Conservation (phyloP, 352 stramenopile species). For the Pythium guiyangense region DNA sequence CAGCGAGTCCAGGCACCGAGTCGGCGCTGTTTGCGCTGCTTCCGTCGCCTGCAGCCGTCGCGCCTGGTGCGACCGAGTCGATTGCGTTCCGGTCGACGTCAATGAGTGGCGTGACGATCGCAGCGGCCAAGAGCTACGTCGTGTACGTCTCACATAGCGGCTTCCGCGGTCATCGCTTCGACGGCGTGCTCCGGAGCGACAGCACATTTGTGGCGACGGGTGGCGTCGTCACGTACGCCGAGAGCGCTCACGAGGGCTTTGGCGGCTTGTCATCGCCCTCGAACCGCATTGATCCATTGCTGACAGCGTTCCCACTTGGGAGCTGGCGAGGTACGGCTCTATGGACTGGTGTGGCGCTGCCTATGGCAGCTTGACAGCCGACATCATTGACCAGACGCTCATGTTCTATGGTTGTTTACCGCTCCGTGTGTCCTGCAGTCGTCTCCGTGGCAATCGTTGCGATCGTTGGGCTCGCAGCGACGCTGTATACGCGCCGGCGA, state of each 20-base stretch:
- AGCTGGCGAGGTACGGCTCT: slow-evolving; percentile 46
- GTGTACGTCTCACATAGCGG: slow-evolving; percentile 69
- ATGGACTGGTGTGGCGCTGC: too few species aligned
- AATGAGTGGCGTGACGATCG: slow-evolving; percentile 14
- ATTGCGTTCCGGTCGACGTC: slow-evolving; percentile 31
- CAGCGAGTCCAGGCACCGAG: not conserved
- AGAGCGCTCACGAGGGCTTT: slow-evolving; percentile 24
- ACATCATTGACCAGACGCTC: not conserved
- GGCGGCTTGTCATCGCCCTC: slow-evolving; percentile 26
- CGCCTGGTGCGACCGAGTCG: slow-evolving; percentile 17
- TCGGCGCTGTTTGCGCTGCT: slow-evolving; percentile 21
- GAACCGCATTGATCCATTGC: slow-evolving; percentile 8
- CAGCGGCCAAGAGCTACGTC: slow-evolving; percentile 24
- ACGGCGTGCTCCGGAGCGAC: slow-evolving; percentile 34
- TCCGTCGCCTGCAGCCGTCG: slow-evolving; percentile 24
- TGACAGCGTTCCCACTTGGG: slow-evolving; percentile 38
- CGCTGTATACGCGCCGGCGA: slow-evolving; percentile 50
- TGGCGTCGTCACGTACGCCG: slow-evolving; percentile 6
- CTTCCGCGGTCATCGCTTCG: slow-evolving; percentile 44
- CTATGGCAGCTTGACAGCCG: too few species aligned
- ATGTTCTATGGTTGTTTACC: not conserved
- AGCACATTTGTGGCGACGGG: slow-evolving; percentile 21
- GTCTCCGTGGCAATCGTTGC: slow-evolving; percentile 44
- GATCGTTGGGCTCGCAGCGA: slow-evolving; percentile 39
- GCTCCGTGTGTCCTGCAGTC: slow-evolving; percentile 19